phyloP scores from a whole-genome alignment of 2,329 filamentous ascomycete genomes.

The Neonectria sp. region DNA sequence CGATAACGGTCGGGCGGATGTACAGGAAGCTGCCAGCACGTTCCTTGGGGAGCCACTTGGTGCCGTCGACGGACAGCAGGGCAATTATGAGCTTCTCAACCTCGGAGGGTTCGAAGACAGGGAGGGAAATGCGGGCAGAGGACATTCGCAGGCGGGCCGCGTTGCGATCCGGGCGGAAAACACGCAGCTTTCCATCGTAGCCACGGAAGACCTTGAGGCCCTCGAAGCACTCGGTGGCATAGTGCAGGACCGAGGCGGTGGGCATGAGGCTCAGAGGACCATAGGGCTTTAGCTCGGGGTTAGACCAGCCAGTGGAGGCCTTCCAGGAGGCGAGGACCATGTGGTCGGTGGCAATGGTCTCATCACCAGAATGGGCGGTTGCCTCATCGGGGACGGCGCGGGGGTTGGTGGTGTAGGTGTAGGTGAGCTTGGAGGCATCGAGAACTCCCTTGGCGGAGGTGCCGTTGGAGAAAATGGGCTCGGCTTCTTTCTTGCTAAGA shows the following conservation, averaged over 20 bases:
- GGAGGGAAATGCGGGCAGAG: slow-evolving; percentile 78
- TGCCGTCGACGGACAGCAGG: slow-evolving; percentile 80
- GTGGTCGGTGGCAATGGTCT: slow-evolving; percentile 84
- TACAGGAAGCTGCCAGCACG: slow-evolving; percentile 83
- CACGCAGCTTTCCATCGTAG: slow-evolving; percentile 78
- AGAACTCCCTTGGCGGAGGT: slow-evolving; percentile 70
- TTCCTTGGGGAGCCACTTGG: slow-evolving; percentile 83
- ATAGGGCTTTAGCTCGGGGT: slow-evolving; percentile 82
- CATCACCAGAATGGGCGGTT: slow-evolving; percentile 61
- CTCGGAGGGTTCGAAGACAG: slow-evolving; percentile 79
- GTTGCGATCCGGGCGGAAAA: slow-evolving; percentile 85
- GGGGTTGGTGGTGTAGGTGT: slow-evolving; percentile 66
- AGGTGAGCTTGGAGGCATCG: slow-evolving; percentile 73
- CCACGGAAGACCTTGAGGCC: slow-evolving; percentile 88
- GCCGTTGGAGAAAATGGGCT: slow-evolving; percentile 53
- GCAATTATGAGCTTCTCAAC: slow-evolving; percentile 81
- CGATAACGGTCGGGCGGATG: slow-evolving; percentile 89
- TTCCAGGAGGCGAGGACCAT: slow-evolving; percentile 86
- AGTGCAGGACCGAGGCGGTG: slow-evolving; percentile 86
- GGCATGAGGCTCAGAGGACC: slow-evolving; percentile 85
- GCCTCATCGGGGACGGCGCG: slow-evolving; percentile 68
- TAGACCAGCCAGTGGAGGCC: slow-evolving; percentile 76
- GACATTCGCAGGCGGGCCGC: slow-evolving; percentile 75
- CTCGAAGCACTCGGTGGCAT: slow-evolving; percentile 93
- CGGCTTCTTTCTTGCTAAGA: slow-evolving; percentile 64